Conservation (phyloP, 1,139 yeast genomes). For the Ashbya aceris region DNA sequence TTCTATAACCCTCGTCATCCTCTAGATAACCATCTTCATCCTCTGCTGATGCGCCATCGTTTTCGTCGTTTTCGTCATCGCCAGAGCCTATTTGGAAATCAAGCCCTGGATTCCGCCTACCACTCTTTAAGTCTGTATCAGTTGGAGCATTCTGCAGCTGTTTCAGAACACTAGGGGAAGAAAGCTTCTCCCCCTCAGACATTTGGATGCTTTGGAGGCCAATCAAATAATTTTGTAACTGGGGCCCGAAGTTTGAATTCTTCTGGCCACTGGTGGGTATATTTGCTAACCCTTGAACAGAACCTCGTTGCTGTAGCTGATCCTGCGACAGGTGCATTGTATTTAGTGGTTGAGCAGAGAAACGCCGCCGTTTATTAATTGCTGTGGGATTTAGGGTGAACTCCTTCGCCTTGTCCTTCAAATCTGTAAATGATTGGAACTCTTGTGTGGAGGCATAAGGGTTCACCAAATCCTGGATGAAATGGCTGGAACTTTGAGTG, state of each 20-base stretch:
- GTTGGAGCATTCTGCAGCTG: slow-evolving; percentile 32
- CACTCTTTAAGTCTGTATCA: background rate
- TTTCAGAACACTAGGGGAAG: too few relatives aligned
- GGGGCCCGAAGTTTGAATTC: too few relatives aligned
- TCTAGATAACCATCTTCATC: slow-evolving; percentile 27
- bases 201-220: too few relatives aligned
- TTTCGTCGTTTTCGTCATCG: slow-evolving; percentile 3
- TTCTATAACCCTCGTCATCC: slow-evolving; percentile 23
- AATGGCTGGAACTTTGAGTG: background rate
- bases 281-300: too few relatives aligned
- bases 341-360: too few relatives aligned
- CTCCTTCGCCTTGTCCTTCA: slow-evolving; percentile 3
- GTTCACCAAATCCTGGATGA: background rate
- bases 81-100: slow-evolving; percentile 5
- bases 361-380: slow-evolving; percentile 7
- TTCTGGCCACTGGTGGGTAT: too few relatives aligned
- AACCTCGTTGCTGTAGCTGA: too few relatives aligned
- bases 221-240: too few relatives aligned
- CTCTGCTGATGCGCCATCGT: slow-evolving; percentile 9
- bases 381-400: slow-evolving; percentile 27
- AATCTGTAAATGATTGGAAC: background rate
- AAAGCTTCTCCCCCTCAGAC: too few relatives aligned
- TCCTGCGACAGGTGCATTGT: too few relatives aligned
- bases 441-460: background rate
- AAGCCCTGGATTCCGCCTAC: background rate